Conservation (phyloP, 2,329 filamentous ascomycete species). For the Incumbomyces lentus region DNA sequence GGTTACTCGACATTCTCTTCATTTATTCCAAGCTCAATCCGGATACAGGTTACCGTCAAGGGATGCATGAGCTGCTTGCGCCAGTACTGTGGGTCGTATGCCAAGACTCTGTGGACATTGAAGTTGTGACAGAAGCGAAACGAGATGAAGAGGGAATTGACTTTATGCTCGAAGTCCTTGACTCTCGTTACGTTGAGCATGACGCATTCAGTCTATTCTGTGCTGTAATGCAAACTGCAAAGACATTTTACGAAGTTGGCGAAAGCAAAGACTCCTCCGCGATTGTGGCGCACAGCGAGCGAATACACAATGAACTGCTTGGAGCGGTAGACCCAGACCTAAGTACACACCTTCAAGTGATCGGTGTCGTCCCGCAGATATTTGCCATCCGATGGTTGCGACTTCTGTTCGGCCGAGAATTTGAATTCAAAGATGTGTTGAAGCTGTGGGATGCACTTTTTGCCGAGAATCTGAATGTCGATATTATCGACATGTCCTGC, state of each 20-base stretch:
- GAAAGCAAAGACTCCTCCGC: slow-evolving; percentile 45
- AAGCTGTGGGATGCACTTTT: slow-evolving; percentile 86
- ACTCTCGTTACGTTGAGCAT: slow-evolving; percentile 69
- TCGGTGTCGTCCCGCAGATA: slow-evolving; percentile 91
- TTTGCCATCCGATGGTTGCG: slow-evolving; percentile 95
- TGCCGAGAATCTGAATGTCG: slow-evolving; percentile 67
- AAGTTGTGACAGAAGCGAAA: slow-evolving; percentile 26
- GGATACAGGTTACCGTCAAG: slow-evolving; percentile 83
- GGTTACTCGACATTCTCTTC: slow-evolving; percentile 82
- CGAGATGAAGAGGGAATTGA: slow-evolving; percentile 32
- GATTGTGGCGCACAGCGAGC: slow-evolving; percentile 75
- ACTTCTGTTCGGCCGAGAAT: slow-evolving; percentile 85
- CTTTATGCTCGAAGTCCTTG: slow-evolving; percentile 56
- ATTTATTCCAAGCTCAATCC: slow-evolving; percentile 90
- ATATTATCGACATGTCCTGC: slow-evolving; percentile 82
- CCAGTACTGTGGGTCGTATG: slow-evolving; percentile 78
- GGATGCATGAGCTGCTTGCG: slow-evolving; percentile 93
- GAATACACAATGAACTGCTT: slow-evolving; percentile 75
- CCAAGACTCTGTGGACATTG: slow-evolving; percentile 61
- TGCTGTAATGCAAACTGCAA: slow-evolving; percentile 76
- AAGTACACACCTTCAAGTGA: slow-evolving; percentile 64
- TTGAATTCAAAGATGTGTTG: slow-evolving; percentile 75
- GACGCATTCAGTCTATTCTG: slow-evolving; percentile 77
- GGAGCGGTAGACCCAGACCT: slow-evolving; percentile 73
- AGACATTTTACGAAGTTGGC: slow-evolving; percentile 72